phyloP scores from a whole-genome alignment of 805 yeast species.

The Millerozyma acaciae region DNA sequence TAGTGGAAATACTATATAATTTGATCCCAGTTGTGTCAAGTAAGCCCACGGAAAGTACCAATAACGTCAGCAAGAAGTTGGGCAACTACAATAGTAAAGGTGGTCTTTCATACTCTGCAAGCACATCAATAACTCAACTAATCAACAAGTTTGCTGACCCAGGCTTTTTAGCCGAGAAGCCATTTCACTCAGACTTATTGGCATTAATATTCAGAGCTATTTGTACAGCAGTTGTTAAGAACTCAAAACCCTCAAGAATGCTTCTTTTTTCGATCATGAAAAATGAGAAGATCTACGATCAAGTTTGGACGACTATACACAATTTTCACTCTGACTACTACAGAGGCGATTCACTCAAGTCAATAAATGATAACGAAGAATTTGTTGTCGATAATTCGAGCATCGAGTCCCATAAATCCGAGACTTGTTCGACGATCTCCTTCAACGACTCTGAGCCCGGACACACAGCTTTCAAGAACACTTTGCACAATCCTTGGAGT shows the following conservation, averaged over 20 bases:
- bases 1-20: constrained; percentile 61
- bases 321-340: constrained; percentile 22
- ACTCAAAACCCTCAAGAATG: constrained; percentile 51
- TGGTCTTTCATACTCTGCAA: constrained; percentile 51
- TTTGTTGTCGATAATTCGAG: not conserved
- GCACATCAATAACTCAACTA: constrained; percentile 43
- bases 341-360: constrained; percentile 15
- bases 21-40: constrained; percentile 42
- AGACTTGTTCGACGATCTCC: constrained; percentile 6
- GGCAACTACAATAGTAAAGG: constrained; percentile 32
- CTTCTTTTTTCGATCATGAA: constrained; percentile 48
- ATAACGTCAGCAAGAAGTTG: constrained; percentile 20
- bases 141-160: constrained; percentile 35
- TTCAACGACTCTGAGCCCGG: constrained; percentile 5
- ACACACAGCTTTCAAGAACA: constrained; percentile 8
- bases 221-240: constrained; percentile 47
- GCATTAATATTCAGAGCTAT: constrained; percentile 58
- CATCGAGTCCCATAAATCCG: constrained; percentile 9
- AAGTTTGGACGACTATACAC: constrained; percentile 31
- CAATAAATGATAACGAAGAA: constrained; percentile 12
- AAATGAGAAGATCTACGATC: constrained; percentile 35
- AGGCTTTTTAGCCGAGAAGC: constrained; percentile 32
- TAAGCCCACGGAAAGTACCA: constrained; percentile 16
- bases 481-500: constrained; percentile 5
- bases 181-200: constrained; percentile 50